These are phyloP conservation scores for Davidsoniella neocaledoniae DNA, from an alignment of 2,329 filamentous ascomycete species.

Conservation along the genomic window DNA sequence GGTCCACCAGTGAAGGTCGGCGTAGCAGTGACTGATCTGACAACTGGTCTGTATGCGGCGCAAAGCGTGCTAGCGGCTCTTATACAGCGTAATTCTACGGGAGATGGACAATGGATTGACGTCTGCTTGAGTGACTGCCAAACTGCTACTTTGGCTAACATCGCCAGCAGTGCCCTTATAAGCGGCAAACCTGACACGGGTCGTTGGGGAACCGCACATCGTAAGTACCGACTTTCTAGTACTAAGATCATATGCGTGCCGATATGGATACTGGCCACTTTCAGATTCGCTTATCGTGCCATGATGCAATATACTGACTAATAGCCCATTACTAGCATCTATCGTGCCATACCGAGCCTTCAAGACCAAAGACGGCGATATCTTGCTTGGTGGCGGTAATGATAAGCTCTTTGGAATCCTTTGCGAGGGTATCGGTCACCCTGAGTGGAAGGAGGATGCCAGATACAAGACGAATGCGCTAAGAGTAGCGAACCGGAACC, in stretches of 20 bases:
- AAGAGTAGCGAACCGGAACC: constrained; percentile 52
- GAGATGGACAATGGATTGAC: constrained; percentile 82
- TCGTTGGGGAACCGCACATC: constrained; percentile 92
- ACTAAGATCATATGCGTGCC: background rate
- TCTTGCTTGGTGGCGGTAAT: constrained; percentile 58
- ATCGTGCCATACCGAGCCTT: constrained; percentile 93
- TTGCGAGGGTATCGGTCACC: constrained; percentile 39
- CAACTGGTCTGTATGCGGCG: constrained; percentile 84
- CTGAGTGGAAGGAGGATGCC: constrained; percentile 42
- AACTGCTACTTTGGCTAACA: constrained; percentile 84
- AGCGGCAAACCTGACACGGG: constrained; percentile 77
- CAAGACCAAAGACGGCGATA: constrained; percentile 51
- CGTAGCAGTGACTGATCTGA: constrained; percentile 90
- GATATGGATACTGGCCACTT: background rate
- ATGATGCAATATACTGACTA: background rate
- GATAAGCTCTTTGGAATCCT: constrained; percentile 51
- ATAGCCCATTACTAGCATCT: constrained; percentile 42
- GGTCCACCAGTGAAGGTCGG: constrained; percentile 93
- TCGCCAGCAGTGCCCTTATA: constrained; percentile 80
- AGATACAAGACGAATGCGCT: constrained; percentile 44
- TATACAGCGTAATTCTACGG: constrained; percentile 54
- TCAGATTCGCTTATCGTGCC: background rate
- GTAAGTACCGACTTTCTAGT: constrained; percentile 29
- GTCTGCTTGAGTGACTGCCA: constrained; percentile 86
- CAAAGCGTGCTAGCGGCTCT: constrained; percentile 93